These are phyloP conservation scores for Lenwebbia sp. DNA, from an alignment of 345 rosid species.

Conservation along the genomic window DNA sequence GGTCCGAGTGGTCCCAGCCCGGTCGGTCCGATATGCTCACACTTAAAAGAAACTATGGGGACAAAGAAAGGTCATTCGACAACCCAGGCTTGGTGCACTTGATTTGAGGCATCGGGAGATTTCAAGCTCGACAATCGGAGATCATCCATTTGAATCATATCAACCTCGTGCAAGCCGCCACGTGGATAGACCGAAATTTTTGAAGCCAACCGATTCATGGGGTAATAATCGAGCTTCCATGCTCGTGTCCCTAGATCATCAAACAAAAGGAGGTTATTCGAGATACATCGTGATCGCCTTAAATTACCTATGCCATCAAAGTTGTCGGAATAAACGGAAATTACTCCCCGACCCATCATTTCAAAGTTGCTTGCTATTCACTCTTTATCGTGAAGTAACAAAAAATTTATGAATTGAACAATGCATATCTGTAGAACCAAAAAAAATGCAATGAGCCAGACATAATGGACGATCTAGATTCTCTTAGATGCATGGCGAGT, in stretches of 20 bases:
- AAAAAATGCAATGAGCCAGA: too few species aligned
- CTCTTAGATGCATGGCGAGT: background rate
- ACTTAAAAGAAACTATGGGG: background rate
- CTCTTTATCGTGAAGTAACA: too few species aligned
- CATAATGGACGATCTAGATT: background rate
- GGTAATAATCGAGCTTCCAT: background rate
- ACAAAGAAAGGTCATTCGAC: background rate
- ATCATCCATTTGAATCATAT: background rate
- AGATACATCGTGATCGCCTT: background rate
- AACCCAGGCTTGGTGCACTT: accelerated
- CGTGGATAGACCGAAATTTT: too few species aligned
- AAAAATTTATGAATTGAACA: too few species aligned
- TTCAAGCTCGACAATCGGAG: background rate
- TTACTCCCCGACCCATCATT: background rate
- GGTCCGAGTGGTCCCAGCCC: too few species aligned
- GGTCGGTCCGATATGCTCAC: too few species aligned
- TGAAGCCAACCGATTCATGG: background rate
- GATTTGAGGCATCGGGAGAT: background rate
- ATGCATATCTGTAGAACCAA: background rate
- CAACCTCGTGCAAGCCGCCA: background rate
- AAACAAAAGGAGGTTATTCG: background rate
- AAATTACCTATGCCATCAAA: background rate
- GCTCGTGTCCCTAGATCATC: background rate
- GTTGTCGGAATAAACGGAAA: background rate
- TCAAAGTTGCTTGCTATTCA: too few species aligned